Evolutionary conservation across 2,329 filamentous ascomycete genomes (phyloP), one percentile per base, ranked within the genome.

Genomic region (Epichloe typhina): DNA sequence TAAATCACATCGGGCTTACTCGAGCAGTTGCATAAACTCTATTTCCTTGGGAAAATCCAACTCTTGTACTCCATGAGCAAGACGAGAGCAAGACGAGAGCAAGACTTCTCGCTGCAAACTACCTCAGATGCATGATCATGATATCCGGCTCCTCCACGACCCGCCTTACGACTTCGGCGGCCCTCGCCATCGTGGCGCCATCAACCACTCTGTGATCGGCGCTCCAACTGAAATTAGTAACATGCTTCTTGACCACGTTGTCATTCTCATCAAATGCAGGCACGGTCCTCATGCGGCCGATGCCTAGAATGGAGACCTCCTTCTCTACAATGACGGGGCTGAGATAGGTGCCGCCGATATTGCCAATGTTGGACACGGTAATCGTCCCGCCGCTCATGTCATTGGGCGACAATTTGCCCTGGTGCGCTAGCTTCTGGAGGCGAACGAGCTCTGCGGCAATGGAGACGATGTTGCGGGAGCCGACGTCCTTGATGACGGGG

Each of bases 301-400:
- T 75, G 11, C 91, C 93, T 31, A 98, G 68, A 62, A 98, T 98
- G 8, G 88, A 89, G 9, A 97, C 86, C 69, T 97, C 90, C 41
- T 80, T 85, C 55, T 89, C 84, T 45, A 95, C 88, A 59, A 98
- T 88, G 47, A 98, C 86, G 1, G 93, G 93, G 33, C 85, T 83
- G 45, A 97, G 82, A 59, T 95, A 95, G 1, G 87, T 93, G 31
- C 93, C 93, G 50, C 93, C 93, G 44, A 98, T 88, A 59, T 83
- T 95, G 44, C 93, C 93, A 59, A 98, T 95, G 65, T 98, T 98
- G 59, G 89, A 95, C 47, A 98, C 82, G 0, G 93, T 96, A 61
- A 98, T 91, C 1, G 93, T 97, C 15, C 89, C 89, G 49, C 89
- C 89, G 37, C 75, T 77, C 55, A 98, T 75, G 66, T 98, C 90